Evolutionary conservation across 2,329 filamentous ascomycete genomes (phyloP), one percentile per base, ranked within the genome.

Genomic region (Penicillium sp.): DNA sequence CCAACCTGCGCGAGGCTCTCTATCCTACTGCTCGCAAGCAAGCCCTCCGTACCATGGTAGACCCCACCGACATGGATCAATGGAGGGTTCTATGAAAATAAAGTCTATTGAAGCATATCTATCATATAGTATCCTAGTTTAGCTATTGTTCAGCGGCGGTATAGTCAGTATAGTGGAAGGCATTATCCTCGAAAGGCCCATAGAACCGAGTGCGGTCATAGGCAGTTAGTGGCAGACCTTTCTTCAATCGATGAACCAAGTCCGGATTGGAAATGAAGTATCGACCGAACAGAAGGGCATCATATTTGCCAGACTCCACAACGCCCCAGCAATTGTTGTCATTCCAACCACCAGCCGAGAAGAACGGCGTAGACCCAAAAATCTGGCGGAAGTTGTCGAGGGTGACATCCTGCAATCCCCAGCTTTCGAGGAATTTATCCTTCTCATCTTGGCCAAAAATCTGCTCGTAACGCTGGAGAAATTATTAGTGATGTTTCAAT

Each of bases 261-360:
- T 78, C 75, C 0, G 74, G 76, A 44, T 75, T 77, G 38, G 71
- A 74, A 5, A 73, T 69, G 44, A 76, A 78, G 35, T 70, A 69
- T 1, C 75, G 64, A 0, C 75, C 75, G 42, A 72, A 76, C 2
- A 75, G 44, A 22, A 79, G 53, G 7, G 62, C 75, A 50, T 78
- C 75, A 43, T 75, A 76, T 22, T 61, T 68, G 2, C 69, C 70
- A 1, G 72, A 65, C 49, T 77, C 74, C 9, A 79, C 56, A 32
- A 76, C 70, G 1, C 72, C 74, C 67, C 71, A 76, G 0, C 69
- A 70, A 50, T 78, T 80, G 29, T 66, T 67, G 34, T 78, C 69
- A 42, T 76, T 67, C 62, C 74, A 82, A 0, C 78, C 78, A 5
- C 78, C 78, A 0, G 75, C 77, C 0, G 77, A 74, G 50, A 82